Base-by-base conservation (phyloP, 352 stramenopile genomes). In the Aphanomyces stellatus region DNA sequence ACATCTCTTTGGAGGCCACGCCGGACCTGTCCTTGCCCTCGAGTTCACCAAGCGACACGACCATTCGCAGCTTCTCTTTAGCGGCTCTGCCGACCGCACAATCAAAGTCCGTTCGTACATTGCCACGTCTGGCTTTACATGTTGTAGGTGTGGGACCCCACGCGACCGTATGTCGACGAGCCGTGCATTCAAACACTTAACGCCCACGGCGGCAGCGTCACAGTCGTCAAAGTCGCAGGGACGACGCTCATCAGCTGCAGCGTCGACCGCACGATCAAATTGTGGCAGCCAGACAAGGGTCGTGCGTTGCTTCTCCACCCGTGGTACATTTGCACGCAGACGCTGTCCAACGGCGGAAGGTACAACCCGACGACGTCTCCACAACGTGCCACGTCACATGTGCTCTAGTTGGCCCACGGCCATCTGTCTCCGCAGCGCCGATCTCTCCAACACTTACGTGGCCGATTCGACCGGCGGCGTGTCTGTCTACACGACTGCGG, bases 111-210 rank as follows among this genome's bases (percentile, higher is more conserved):
- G 13, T 62, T 48, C 11, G n/a, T 62, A 43, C 2, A 15, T 15
- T 15, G 1, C 22, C 35, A 10, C 53, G 19, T 15, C 27, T 43
- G 17, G 24, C 15, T 27, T 19, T 15, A 59, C 51, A 15, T 31
- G 8, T 17, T 22, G 11, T 34, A 67, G 60, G 15, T 67, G 6
- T 91, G 83, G 83, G 83, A 91, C 53, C n/a, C 75, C 78, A 51
- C 53, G 65, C 35, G 40, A 74, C 56, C 43, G 13, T 51, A 31
- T 28, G 8, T 62, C 43, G 69, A 78, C 15, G 67, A 78, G 13
- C 74, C 71, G 24, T 90, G 80, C 35, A 80, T 91, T 7, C 84
- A 91, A 62, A 90, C 79, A 15, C 74, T 93, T 11, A 76, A 67
- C 22, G 78, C 73, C 1, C 84, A 93, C 62, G 53, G 71, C 22